These are phyloP conservation scores for Podila epicladia DNA, from an alignment of 192 early-diverging fungal genomes.

Conservation along the genomic window DNA sequence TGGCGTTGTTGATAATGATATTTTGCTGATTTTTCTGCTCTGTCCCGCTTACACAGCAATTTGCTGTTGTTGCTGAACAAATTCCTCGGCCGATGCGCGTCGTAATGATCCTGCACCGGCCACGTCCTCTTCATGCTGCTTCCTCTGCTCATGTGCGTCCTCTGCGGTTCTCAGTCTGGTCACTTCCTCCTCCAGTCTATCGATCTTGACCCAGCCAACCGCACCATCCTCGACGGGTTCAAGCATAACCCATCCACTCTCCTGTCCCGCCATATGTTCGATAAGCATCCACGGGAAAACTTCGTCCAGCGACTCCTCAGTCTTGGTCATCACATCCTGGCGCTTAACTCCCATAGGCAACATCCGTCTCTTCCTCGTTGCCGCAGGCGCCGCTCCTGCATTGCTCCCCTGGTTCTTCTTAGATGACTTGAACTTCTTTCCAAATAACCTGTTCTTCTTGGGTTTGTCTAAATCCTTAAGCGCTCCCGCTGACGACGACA, in stretches of 20 bases:
- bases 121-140: background rate
- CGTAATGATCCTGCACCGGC: too few species aligned
- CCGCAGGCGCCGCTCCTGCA: background rate
- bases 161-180: background rate
- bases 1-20: background rate
- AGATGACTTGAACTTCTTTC: conserved; percentile 12
- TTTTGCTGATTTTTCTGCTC: too few species aligned
- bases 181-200: conserved; percentile 29
- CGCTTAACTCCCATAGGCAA: conserved; percentile 31
- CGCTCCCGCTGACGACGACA: conserved; percentile 8
- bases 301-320: conserved; percentile 42
- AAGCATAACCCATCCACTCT: conserved; percentile 44
- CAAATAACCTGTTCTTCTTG: conserved; percentile 20
- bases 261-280: conserved; percentile 51
- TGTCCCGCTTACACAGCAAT: too few species aligned
- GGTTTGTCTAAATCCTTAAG: background rate
- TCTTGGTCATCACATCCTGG: conserved; percentile 48
- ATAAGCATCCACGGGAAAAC: conserved; percentile 52
- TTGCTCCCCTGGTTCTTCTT: background rate
- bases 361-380: conserved; percentile 9
- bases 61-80: too few species aligned
- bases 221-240: conserved; percentile 46
- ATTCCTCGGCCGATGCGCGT: too few species aligned
- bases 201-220: conserved; percentile 40
- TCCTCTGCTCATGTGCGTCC: background rate